A percentile compares a stretch with the other conserved stretches of the same genome.
Conservation (phyloP, 495 filamentous ascomycete species). For the Lepraria neglecta region DNA sequence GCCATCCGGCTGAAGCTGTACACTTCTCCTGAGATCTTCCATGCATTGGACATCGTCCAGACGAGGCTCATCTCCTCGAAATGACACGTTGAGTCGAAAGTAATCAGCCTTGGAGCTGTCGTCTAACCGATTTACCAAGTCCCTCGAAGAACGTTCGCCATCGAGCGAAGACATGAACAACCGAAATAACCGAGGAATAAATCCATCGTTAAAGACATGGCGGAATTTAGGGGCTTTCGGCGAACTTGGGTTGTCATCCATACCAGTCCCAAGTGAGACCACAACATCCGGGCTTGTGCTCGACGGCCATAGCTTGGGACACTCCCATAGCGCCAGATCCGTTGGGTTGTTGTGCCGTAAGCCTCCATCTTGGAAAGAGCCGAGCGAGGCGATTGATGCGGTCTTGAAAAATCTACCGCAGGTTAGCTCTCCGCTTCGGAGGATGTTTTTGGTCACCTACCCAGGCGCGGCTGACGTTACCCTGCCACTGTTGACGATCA, state of each 20-base stretch:
- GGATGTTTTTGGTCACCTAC: neutral
- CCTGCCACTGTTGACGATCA: neutral
- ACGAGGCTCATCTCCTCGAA: slow-evolving; percentile 1
- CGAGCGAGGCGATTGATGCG: slow-evolving; percentile 20
- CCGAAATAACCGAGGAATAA: neutral
- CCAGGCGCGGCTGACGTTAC: neutral
- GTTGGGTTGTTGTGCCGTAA: slow-evolving; percentile 29
- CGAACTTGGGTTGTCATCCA: neutral
- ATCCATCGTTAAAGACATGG: neutral
- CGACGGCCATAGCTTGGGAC: slow-evolving; percentile 27
- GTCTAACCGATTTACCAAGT: slow-evolving; percentile 1
- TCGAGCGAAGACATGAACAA: slow-evolving; percentile 1
- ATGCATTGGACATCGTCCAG: neutral
- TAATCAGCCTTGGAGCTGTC: slow-evolving; percentile 3
- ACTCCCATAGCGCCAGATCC: slow-evolving; percentile 23
- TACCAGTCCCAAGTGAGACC: neutral
- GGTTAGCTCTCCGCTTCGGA: neutral
- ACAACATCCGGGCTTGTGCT: neutral
- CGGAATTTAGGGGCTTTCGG: neutral
- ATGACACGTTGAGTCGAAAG: slow-evolving; percentile 1
- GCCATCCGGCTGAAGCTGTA: neutral
- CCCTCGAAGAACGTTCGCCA: neutral
- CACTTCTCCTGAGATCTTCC: neutral
- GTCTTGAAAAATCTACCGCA: slow-evolving; percentile 24
- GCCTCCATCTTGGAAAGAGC: slow-evolving; percentile 31